Conservation (phyloP, 2,329 filamentous ascomycete species). For the Niveomyces coronatus region DNA sequence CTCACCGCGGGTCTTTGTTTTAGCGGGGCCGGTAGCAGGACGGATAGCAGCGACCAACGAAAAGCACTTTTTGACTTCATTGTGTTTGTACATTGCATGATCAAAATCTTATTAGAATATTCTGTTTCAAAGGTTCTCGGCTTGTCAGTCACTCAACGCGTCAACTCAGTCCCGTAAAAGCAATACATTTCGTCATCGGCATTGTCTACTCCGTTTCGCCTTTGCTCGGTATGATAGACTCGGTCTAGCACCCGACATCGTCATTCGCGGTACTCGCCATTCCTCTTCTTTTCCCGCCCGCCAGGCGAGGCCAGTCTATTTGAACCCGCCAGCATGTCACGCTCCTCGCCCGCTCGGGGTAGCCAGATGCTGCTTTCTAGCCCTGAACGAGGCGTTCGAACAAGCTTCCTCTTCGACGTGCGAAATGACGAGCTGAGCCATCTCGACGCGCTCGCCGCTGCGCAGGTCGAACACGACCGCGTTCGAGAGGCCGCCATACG, state of each 20-base stretch:
- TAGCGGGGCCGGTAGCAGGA: conserved; percentile 12
- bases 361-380: conserved; percentile 28
- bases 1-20: conserved; percentile 15
- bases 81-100: no score
- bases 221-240: conserved; percentile 3
- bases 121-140: no score
- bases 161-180: no score
- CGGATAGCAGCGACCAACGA: neutral
- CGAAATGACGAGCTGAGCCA: conserved; percentile 54
- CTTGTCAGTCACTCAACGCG: no score
- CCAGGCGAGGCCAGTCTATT: neutral
- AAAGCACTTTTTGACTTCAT: neutral
- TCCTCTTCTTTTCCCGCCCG: neutral
- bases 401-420: conserved; percentile 50
- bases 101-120: no score
- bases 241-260: neutral
- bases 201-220: neutral
- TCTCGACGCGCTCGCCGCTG: conserved; percentile 54
- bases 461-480: conserved; percentile 55
- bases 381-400: conserved; percentile 37
- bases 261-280: no score
- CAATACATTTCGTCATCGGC: no score
- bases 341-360: conserved; percentile 30
- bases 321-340: conserved; percentile 29
- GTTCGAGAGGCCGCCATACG: conserved; percentile 43